Base-by-base conservation (phyloP, 345 rosid species). In the Noccaea caerulescens region DNA sequence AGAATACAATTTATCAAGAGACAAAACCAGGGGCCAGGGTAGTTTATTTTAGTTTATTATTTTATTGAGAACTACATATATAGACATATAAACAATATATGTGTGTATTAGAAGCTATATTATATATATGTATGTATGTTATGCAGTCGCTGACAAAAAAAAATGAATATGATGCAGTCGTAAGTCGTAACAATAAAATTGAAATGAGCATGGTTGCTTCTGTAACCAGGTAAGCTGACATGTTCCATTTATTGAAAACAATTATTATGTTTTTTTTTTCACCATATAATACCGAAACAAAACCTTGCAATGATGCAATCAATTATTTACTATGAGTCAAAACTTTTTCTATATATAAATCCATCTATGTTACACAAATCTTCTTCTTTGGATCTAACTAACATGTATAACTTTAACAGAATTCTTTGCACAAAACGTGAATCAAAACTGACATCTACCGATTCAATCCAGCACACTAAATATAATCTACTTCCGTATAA, bases 181-280 rank as follows among this genome's bases (percentile, higher is more conserved):
- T 25, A 55, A n/a, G 38, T 58, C 66, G 27, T 25, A 55, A 55
- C 51, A 68, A 33, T 32, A 68, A 16, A 68, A 11, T 10, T 18
- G 5, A 41, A 32, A 11, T 39, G 58, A 37, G 66, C 25, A 25
- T 49, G 52, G 67, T 73, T 66, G 60, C 77, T 58, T 58, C 72
- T 65, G 77, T 66, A 58, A 66, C 72, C 77, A 71, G 57, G 59
- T 50, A 72, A 76, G 75, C 79, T 76, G 71, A 76, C 74, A 68
- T 55, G 76, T 68, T 63, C 66, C 30, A 68, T 39, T 76, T 38
- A 45, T 36, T 69, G 52, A 32, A 65, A 65, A 73, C 66, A 49
- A 66, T 49, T 66, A 58, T 47, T 23, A 43, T 37, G 6, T 13
- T 44, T 8, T 8, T 37, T 0, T 14, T n/a, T 49, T 32, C 23